Base-by-base conservation (phyloP, 768 basidiomycete genomes). In the Mycena alexandri region DNA sequence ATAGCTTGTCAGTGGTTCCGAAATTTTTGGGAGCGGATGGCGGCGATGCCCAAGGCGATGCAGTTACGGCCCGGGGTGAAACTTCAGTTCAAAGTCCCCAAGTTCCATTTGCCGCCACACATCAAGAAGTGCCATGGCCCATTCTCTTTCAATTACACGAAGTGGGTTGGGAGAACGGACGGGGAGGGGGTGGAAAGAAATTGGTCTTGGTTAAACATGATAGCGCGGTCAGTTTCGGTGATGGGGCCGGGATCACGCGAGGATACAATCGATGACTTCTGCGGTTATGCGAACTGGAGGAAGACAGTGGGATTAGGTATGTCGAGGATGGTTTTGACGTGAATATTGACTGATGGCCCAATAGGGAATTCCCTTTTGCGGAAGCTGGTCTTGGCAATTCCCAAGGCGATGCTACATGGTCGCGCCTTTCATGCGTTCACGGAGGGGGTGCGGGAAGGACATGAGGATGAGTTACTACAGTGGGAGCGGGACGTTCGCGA, bases 1-100 rank as follows among this genome's bases (percentile, higher is more conserved):
- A 77, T 77, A 36, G 73, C 67, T 0, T 77, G 76, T 42, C 76
- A 77, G 50, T 77, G 69, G 62, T 56, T 6, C 3, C 48, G 33
- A n/a, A 71, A 74, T 21, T 66, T 76, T 24, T 36, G 34, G 33
- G 41, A 19, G 22, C 68, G 71, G 5, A 54, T 65, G 22, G 24
- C 44, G 17, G 44, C 53, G 14, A 33, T 72, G 25, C 71, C 73
- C 1, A 16, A 25, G 13, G 17, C 22, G 5, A 54, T 61, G 58
- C 56, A 47, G 16, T 9, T 64, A 7, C 62, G 51, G 16, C 22
- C 22, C 1, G 6, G 24, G 2, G 1, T 56, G 7, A 36, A 44
- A 9, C 22, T 50, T 2, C 60, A 52, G n/a, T 58, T 63, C 29
- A 65, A 67, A 6, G 58, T 83, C 0, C 81, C 79, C 8, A 74